Conservation (phyloP, 441 rosid genomes). For the Theobroma grandiflorum region DNA sequence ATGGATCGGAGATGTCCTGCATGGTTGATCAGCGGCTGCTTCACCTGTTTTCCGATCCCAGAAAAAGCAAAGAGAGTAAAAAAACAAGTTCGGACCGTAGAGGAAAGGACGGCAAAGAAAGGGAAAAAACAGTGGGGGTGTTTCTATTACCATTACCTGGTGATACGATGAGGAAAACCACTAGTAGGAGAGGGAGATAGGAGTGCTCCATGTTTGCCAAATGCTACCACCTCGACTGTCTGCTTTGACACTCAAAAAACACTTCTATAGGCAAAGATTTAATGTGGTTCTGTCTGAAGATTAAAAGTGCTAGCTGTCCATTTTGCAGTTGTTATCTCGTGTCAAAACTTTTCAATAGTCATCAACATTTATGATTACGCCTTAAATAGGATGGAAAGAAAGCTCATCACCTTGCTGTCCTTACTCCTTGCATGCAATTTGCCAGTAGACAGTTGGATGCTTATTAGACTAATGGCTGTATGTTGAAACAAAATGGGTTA, state of each 20-base stretch:
- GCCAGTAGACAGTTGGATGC: neutral
- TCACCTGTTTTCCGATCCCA: conserved; percentile 24
- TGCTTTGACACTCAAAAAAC: neutral
- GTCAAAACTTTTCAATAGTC: neutral
- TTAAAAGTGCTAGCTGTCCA: neutral
- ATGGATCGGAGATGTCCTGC: conserved; percentile 32
- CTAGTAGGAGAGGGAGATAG: neutral
- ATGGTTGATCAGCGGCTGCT: conserved; percentile 36
- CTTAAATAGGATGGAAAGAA: neutral
- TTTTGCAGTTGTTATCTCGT: neutral
- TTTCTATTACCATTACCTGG: neutral
- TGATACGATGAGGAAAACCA: neutral
- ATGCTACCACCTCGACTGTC: neutral
- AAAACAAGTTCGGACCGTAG: no score
- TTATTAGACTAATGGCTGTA: neutral
- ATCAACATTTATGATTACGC: neutral
- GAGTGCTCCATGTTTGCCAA: neutral
- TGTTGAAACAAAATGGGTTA: no score
- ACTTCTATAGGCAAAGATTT: neutral
- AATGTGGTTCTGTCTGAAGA: neutral
- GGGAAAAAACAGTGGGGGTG: neutral
- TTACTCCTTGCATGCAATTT: neutral
- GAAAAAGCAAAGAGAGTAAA: neutral
- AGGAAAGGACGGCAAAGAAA: neutral
- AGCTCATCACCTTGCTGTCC: neutral